Percentiles rank a stretch among this genome's conserved stretches.
phyloP scores from a whole-genome alignment of 2,329 filamentous ascomycete species.

The Penicillium sp. region DNA sequence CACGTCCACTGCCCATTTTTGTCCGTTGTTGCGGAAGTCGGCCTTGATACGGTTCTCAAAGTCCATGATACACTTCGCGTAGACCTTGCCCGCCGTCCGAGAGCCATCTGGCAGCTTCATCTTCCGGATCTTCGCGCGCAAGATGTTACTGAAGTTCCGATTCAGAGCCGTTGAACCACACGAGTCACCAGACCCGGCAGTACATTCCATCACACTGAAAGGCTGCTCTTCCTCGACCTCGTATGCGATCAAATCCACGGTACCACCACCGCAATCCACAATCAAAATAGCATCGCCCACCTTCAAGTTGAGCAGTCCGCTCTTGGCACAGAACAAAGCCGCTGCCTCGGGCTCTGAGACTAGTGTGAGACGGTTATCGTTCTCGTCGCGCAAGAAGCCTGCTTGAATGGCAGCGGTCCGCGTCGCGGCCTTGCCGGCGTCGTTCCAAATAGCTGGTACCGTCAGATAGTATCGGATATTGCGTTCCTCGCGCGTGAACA shows the following conservation, averaged over 20 bases:
- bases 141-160: conserved; percentile 96
- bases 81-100: conserved; percentile 95
- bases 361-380: conserved; percentile 91
- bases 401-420: conserved; percentile 95
- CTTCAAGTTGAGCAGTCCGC: conserved; percentile 91
- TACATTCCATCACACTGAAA: conserved; percentile 96
- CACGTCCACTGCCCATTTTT: conserved; percentile 98
- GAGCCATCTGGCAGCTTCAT: conserved; percentile 98
- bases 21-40: conserved; percentile 97
- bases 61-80: conserved; percentile 99
- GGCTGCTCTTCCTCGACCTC: conserved; percentile 97
- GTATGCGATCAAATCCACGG: conserved; percentile 97
- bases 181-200: conserved; percentile 93
- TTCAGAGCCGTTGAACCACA: conserved; percentile 98
- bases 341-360: conserved; percentile 97
- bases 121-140: conserved; percentile 96
- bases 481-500: conserved; percentile 96
- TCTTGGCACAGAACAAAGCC: conserved; percentile 96
- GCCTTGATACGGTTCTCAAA: conserved; percentile 99
- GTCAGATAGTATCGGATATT: conserved; percentile 98
- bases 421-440: conserved; percentile 95
- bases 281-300: conserved; percentile 98
- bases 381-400: conserved; percentile 93
- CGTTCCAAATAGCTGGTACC: conserved; percentile 99
- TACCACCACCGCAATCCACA: conserved; percentile 97